Evolutionary conservation across 345 rosid species (phyloP), one percentile per base, ranked within the genome.

Genomic region (Draba incana): DNA sequence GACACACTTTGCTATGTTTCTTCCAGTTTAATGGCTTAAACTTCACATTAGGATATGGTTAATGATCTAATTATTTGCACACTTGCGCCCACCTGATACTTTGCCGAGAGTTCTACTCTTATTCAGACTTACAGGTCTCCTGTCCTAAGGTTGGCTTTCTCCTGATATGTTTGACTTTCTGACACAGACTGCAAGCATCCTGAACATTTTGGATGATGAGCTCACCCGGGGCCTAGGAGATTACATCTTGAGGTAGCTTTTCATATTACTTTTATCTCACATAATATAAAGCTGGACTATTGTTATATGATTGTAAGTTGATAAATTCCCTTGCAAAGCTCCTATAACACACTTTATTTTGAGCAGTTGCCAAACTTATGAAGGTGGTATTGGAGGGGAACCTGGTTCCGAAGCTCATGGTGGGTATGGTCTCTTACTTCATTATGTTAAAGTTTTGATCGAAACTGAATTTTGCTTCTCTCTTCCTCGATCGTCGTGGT

Each of bases 331-430:
- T 20, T 60, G 11, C n/a, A 30, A 56, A 46, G 46, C 35, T 47
- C 20, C 45, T 62, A 14, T 49, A 9, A 60, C 58, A 64, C 49
- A 15, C 66, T 62, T 42, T 43, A 48, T 72, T 68, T 55, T 71
- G 48, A 77, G 76, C 85, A 89, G 97, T 77, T 94, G 95, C 81
- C 99, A 94, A 82, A 94, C 97, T 69, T 89, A 87, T 66, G 99
- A 94, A 84, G 99, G 99, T 71, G 99, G 99, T 51, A 88, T 94
- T 78, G 85, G 87, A 23, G 99, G 96, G 77, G 99, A 91, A 78
- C 97, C 99, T 55, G 92, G 92, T 72, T 83, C 92, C 61, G 99
- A 94, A 86, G 99, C 97, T 83, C 99, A 94, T 47, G 99, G 99
- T 75, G 99, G 99, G 99, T 94, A 91, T 68, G 95, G 77, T 69